Conservation (phyloP, 305 asterid genomes). For the Withania somnifera region DNA sequence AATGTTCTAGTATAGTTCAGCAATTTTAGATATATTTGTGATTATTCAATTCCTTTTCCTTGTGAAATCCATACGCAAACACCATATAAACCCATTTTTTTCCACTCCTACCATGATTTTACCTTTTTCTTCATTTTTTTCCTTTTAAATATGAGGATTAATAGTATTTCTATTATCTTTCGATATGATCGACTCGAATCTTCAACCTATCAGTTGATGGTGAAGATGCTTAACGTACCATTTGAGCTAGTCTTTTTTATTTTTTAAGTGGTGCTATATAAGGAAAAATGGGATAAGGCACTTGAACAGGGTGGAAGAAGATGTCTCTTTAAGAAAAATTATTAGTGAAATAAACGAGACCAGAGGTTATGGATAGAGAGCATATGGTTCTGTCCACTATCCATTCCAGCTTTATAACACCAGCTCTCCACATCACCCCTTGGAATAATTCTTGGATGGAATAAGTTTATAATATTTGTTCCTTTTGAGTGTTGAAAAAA, state of each 20-base stretch:
- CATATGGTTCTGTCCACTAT: slow-evolving; percentile 7
- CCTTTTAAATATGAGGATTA: too few relatives aligned
- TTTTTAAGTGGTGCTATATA: background rate
- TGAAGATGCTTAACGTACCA: too few relatives aligned
- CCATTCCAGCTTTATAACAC: background rate
- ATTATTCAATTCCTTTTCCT: background rate
- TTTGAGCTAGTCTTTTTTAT: background rate
- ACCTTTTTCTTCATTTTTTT: too few relatives aligned
- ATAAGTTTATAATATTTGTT: background rate
- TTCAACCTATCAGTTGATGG: too few relatives aligned
- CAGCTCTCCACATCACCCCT: background rate
- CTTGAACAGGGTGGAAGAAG: background rate
- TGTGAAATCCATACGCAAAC: background rate
- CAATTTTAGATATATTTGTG: too few relatives aligned
- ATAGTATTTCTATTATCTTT: too few relatives aligned
- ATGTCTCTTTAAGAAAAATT: background rate
- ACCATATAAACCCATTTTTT: background rate
- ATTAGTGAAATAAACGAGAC: slow-evolving; percentile 1
- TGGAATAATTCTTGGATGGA: background rate
- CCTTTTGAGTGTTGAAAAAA: background rate
- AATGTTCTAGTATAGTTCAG: too few relatives aligned
- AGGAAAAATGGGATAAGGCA: background rate
- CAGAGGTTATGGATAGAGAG: slow-evolving; percentile 2
- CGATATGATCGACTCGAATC: too few relatives aligned
- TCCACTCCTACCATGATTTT: background rate